phyloP scores from a whole-genome alignment of 2,329 filamentous ascomycete genomes.

The Aplosporella prunicola region DNA sequence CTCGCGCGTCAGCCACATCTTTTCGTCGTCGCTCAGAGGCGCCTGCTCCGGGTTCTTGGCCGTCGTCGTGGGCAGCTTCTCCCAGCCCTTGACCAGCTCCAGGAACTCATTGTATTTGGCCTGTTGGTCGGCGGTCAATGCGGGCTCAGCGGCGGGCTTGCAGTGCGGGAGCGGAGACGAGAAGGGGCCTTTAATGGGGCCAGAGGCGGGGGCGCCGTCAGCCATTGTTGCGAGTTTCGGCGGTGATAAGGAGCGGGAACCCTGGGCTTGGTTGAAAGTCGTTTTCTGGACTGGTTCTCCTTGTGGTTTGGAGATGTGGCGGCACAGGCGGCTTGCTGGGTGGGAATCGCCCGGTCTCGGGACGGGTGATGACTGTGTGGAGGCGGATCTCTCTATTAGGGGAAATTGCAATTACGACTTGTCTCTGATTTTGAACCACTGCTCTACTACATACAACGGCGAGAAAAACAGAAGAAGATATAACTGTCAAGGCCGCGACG shows the following conservation, averaged over 20 bases:
- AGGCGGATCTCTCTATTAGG: too few species aligned
- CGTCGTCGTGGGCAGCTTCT: constrained; percentile 54
- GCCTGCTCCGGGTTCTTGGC: constrained; percentile 48
- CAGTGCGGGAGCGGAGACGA: constrained; percentile 37
- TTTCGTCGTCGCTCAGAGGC: constrained; percentile 68
- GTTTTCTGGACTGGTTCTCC: neutral
- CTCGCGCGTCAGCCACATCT: constrained; percentile 83
- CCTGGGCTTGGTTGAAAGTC: neutral
- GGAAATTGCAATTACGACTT: too few species aligned
- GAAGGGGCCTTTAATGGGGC: constrained; percentile 21
- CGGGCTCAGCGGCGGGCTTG: constrained; percentile 46
- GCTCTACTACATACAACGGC: too few species aligned
- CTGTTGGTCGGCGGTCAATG: constrained; percentile 67
- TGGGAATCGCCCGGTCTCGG: constrained; percentile 10
- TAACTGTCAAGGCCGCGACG: too few species aligned
- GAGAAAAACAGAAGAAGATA: too few species aligned
- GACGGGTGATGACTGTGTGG: constrained; percentile 7
- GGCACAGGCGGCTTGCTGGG: too few species aligned
- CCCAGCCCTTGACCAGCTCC: constrained; percentile 60
- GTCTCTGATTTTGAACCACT: too few species aligned
- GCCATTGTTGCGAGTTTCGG: neutral
- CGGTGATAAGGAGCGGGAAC: constrained; percentile 1
- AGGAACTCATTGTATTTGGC: constrained; percentile 74
- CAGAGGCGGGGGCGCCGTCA: constrained; percentile 3
- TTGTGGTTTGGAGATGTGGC: constrained; percentile 2